Evolutionary conservation across 148 eudicot species (phyloP).

Genomic region (Cornus suecica): DNA sequence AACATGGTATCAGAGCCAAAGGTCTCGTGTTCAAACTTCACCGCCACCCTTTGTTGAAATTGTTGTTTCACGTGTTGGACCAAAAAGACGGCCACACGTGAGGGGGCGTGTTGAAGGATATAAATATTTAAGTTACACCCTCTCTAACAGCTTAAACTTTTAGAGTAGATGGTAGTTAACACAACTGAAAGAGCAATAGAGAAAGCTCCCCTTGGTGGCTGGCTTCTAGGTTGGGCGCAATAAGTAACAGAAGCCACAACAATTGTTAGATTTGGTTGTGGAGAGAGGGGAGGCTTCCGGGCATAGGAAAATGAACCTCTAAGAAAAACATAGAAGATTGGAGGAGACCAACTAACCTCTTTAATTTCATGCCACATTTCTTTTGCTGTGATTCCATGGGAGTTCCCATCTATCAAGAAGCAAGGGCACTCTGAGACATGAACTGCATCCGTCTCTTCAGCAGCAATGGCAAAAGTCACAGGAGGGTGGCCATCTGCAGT

Average conservation of each 20-base stretch:
- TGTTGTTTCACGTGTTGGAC: no score
- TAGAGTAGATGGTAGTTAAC: no score
- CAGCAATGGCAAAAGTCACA: conserved; percentile 76
- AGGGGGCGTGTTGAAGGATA: no score
- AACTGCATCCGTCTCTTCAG: conserved; percentile 64
- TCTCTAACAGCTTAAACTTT: no score
- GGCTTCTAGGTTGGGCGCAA: not conserved
- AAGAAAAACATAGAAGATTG: not conserved
- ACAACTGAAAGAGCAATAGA: not conserved
- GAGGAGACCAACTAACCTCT: conserved; percentile 44
- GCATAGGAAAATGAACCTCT: no score
- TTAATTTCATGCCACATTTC: conserved; percentile 87
- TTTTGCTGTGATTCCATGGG: conserved; percentile 72
- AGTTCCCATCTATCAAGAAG: conserved; percentile 79
- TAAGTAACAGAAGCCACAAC: not conserved
- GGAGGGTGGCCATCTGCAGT: conserved; percentile 64
- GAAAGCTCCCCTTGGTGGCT: not conserved
- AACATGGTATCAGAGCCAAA: no score
- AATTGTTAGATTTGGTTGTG: not conserved
- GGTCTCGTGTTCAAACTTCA: no score
- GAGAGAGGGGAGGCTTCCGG: no score
- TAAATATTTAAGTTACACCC: no score
- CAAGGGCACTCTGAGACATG: conserved; percentile 74
- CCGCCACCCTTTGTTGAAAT: no score
- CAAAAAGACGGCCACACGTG: no score